Evolutionary conservation across 208 protist species (phyloP), one percentile per base, ranked within the genome.

Genomic region (Crithidia bombi): DNA sequence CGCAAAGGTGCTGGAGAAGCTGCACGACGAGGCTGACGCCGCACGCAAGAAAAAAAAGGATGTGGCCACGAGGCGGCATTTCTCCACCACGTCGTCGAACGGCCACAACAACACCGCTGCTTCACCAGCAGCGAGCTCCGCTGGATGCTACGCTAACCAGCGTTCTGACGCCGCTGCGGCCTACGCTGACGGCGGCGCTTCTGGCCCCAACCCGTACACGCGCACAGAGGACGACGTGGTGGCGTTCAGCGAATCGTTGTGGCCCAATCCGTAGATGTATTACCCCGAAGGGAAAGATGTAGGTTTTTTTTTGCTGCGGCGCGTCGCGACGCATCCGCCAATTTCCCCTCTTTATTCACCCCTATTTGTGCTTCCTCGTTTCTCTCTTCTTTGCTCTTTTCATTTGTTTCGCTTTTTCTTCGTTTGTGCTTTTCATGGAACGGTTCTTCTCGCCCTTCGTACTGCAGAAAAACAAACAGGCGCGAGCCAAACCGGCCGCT

Each of bases 191-290:
- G 19, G 35, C 12, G 9, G 7, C n/a, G 28, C 17, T 6, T 5
- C 38, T 23, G 38, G n/a, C 32, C 17, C 14, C 5, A 49, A 62
- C 56, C 56, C 56, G 25, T 49, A 62, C 25, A 5, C 14, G 9
- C 2, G 23, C 39, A 62, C 56, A 25, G 56, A 62, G 56, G 56
- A 62, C 38, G 56, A 62, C 38, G 56, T 62, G 1, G 56, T 62
- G 6, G 35, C 56, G 17, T 62, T 62, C 39, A 62, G 49, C 56
- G 14, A 17, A n/a, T 32, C 35, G 38, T 9, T 23, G 38, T 9
- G 38, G 5, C 14, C 25, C 38, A 46, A 62, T 17, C 2, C 9
- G 19, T 59, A 39, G 6, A 21, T 44, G 19, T 59, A 44, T 10
- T 30, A 5, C 15, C n/a, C 12, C 15, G 43, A 57, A 1, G 23